Conservation (phyloP, 306 rosid species). For the Adenanthera pavonina region DNA sequence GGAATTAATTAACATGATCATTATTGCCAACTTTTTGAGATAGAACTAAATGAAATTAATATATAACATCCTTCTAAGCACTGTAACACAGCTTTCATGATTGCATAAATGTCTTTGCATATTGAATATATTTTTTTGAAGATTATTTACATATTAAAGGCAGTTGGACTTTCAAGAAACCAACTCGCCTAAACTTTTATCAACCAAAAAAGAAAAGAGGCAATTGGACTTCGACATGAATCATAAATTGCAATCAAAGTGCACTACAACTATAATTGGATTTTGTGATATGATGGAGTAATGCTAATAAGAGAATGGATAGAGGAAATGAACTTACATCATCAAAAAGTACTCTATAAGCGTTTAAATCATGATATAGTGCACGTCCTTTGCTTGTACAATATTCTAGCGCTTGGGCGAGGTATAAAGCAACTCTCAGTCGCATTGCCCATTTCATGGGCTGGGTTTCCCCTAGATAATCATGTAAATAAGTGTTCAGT, state of each 20-base stretch:
- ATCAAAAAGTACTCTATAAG: slow-evolving; percentile 90
- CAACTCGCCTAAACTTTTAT: no score
- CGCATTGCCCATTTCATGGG: slow-evolving; percentile 98
- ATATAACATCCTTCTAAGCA: slow-evolving; percentile 22
- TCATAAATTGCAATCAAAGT: neutral
- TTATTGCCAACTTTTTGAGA: slow-evolving; percentile 24
- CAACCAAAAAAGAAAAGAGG: neutral
- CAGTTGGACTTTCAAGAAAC: neutral
- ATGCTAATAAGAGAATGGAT: slow-evolving; percentile 23
- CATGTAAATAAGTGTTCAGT: slow-evolving; percentile 37
- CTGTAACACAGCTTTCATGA: slow-evolving; percentile 12
- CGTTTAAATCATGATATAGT: slow-evolving; percentile 92
- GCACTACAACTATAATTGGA: slow-evolving; percentile 17
- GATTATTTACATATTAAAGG: slow-evolving; percentile 7
- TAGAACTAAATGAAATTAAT: slow-evolving; percentile 5
- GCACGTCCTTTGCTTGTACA: slow-evolving; percentile 93
- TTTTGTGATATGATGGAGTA: slow-evolving; percentile 15
- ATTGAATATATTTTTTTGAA: slow-evolving; percentile 10
- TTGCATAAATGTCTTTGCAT: slow-evolving; percentile 5
- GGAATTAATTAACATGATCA: slow-evolving; percentile 14
- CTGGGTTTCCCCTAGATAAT: slow-evolving; percentile 81
- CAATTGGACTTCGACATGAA: neutral
- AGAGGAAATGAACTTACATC: slow-evolving; percentile 64
- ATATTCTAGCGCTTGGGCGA: slow-evolving; percentile 95
- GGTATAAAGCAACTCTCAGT: slow-evolving; percentile 89